Evolutionary conservation across 208 protist genomes (phyloP), one percentile per base, ranked within the genome.

Genomic region (Leishmania tarentolae): DNA sequence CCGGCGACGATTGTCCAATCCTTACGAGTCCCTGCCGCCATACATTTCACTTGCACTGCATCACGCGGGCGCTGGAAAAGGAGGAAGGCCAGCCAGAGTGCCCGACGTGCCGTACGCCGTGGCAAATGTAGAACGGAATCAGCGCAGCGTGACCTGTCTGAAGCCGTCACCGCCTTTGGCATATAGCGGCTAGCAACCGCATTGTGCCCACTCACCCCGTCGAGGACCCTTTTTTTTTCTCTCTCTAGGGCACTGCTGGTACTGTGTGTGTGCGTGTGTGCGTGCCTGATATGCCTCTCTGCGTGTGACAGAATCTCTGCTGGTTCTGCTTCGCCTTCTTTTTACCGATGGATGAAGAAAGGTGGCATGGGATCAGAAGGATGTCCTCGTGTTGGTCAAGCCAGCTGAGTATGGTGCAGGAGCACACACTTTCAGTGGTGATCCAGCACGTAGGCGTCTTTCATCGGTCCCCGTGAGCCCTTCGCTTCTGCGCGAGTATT

Each of bases 31-130:
- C 93, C 46, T 99, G 99, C 90, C 98, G 98, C 75, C 99, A 99
- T 89, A 99, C 98, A 13, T 99, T 99, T 92, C 99, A 99, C 90
- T 98, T 99, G 80, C 99, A 99, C 87, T 99, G 99, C 90, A 99
- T 99, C 83, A 99, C 98, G 11, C 88, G 95, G 35, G 99, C 98
- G 94, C 61, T 90, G 17, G 83, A 88, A 40, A 88, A 87, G 44
- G 91, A 95, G 47, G 88, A 86, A 35, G 90, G 87, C 11, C 86
- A 87, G 74, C 76, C 87, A n/a, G 80, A 80, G 42, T 98, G 94
- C 72, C 94, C 94, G 9, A 96, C 95, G 80, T 98, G 94, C 75
- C 90, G 94, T 24, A 85, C 90, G 81, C 81, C 89, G 53, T 98
- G 94, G 94, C 88, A 96, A 57, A 93, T 92, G 40, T 93, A 73